Conservation (phyloP, 2,329 filamentous ascomycete species). For the Colletotrichum simmondsii region DNA sequence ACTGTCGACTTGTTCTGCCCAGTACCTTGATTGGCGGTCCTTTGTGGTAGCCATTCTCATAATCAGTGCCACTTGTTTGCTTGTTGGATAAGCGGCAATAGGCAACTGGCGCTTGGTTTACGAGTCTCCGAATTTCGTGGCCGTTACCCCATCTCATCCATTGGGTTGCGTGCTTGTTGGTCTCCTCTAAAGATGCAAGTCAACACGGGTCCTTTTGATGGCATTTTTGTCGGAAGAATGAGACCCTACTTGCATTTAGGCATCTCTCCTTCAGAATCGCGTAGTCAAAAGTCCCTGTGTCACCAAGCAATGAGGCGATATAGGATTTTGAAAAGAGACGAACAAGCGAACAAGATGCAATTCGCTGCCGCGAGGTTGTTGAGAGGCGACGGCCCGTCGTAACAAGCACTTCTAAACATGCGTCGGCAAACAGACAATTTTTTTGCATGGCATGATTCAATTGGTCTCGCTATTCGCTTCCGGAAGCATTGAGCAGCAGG, state of each 20-base stretch:
- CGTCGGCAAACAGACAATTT: background rate
- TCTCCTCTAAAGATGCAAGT: background rate
- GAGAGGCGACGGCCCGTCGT: background rate
- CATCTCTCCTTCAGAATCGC: background rate
- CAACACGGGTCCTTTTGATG: background rate
- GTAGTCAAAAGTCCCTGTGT: background rate
- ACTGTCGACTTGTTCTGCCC: background rate
- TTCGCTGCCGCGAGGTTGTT: background rate
- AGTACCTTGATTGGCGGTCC: background rate
- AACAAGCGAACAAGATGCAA: background rate
- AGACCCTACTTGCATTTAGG: background rate
- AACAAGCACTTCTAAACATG: background rate
- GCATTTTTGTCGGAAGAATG: background rate
- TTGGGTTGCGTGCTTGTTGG: background rate
- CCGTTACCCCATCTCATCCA: background rate
- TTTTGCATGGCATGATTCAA: background rate
- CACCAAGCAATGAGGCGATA: background rate
- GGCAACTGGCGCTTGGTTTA: background rate
- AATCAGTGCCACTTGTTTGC: background rate
- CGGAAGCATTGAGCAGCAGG: background rate
- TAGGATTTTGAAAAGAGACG: background rate
- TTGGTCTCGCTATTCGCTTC: background rate
- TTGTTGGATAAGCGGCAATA: background rate
- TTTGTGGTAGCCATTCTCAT: background rate
- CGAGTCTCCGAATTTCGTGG: background rate